phyloP scores from a whole-genome alignment of 768 basidiomycete genomes.

The Boletellus sp. region DNA sequence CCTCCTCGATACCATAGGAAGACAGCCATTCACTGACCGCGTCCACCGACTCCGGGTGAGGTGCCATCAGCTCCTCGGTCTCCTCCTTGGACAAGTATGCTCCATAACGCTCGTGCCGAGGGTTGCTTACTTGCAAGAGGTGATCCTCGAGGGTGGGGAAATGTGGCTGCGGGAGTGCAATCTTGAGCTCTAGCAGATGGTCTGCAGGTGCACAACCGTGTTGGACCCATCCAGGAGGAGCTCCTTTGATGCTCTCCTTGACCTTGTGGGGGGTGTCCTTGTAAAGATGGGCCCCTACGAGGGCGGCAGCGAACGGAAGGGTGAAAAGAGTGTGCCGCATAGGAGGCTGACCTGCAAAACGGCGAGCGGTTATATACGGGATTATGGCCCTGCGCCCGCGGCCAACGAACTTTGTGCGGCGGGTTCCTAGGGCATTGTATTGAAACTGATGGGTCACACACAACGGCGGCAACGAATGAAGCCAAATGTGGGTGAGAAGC shows the following conservation, averaged over 20 bases:
- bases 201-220: slow-evolving; percentile 41
- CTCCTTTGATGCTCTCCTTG: slow-evolving; percentile 45
- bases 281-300: slow-evolving; percentile 9
- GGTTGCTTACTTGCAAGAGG: slow-evolving; percentile 57
- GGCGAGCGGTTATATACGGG: slow-evolving; percentile 22
- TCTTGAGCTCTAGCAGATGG: slow-evolving; percentile 51
- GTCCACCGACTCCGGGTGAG: slow-evolving; percentile 48
- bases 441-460: too few species aligned
- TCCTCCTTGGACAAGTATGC: slow-evolving; percentile 60
- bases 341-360: neutral
- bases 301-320: slow-evolving; percentile 10
- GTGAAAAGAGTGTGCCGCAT: slow-evolving; percentile 14
- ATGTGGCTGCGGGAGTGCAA: slow-evolving; percentile 53
- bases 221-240: slow-evolving; percentile 49
- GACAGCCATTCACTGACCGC: slow-evolving; percentile 61
- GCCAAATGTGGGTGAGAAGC: too few species aligned
- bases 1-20: slow-evolving; percentile 48
- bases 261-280: slow-evolving; percentile 28
- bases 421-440: too few species aligned
- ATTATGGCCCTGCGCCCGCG: too few species aligned
- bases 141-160: slow-evolving; percentile 49
- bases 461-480: too few species aligned
- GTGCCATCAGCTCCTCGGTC: slow-evolving; percentile 58
- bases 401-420: too few species aligned
- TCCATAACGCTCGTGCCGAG: slow-evolving; percentile 51